Percentiles rank a stretch among this genome's conserved stretches.
Conservation (phyloP, 129 eudicot species). For the Tanacetum coccineum region DNA sequence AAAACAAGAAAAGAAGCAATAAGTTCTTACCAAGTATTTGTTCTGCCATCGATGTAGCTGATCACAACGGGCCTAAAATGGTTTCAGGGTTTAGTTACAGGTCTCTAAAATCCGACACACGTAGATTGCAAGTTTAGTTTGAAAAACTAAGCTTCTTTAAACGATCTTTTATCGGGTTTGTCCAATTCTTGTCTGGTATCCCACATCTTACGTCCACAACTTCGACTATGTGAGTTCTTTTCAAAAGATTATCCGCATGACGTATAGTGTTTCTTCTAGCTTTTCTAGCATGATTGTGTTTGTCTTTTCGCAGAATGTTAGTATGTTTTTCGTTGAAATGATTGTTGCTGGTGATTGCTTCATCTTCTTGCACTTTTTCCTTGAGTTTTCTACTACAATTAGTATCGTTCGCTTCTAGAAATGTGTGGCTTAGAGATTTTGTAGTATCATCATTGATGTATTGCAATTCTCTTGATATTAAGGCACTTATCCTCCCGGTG, state of each 20-base stretch:
- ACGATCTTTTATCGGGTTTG: conserved; percentile 45
- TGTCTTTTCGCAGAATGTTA: conserved; percentile 30
- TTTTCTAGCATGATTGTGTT: conserved; percentile 30
- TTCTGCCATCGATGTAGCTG: conserved; percentile 54
- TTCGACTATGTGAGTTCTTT: conserved; percentile 43
- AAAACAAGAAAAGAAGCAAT: conserved; percentile 44
- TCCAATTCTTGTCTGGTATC: not conserved
- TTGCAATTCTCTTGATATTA: conserved; percentile 50
- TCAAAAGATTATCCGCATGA: conserved; percentile 21
- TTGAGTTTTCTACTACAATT: conserved; percentile 23
- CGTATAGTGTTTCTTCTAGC: not conserved
- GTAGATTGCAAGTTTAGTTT: conserved; percentile 42
- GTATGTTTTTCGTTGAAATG: conserved; percentile 12
- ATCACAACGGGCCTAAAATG: conserved; percentile 40
- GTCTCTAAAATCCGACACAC: conserved; percentile 40
- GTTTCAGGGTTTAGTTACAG: conserved; percentile 45
- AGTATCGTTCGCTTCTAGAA: conserved; percentile 9
- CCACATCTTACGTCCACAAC: conserved; percentile 68
- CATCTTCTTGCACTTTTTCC: conserved; percentile 29
- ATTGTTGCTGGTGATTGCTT: conserved; percentile 20
- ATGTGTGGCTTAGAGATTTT: not conserved
- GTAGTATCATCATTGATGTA: conserved; percentile 23
- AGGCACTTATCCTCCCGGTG: conserved; percentile 61
- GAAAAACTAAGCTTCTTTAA: conserved; percentile 56
- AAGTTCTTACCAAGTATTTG: conserved; percentile 64